phyloP scores from a whole-genome alignment of 371 early-diverging fungal species.

The Phascolomyces articulosus region DNA sequence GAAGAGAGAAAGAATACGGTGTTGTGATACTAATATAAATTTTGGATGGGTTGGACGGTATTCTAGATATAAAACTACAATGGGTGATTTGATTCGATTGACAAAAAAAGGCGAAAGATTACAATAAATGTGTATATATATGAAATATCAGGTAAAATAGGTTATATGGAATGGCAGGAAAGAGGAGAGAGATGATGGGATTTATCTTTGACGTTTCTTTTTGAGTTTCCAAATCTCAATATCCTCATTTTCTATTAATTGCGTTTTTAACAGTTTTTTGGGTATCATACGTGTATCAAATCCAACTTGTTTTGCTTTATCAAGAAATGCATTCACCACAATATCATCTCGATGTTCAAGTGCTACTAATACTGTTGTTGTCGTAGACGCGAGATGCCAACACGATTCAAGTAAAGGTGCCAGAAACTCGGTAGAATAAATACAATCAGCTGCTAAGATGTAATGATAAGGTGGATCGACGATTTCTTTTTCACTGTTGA shows the following conservation, averaged over 20 bases:
- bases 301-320: slow-evolving; percentile 29
- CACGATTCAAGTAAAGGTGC: slow-evolving; percentile 29
- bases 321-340: slow-evolving; percentile 39
- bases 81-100: slow-evolving; percentile 33
- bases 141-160: background rate
- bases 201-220: slow-evolving; percentile 14
- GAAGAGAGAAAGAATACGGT: background rate
- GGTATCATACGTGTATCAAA: slow-evolving; percentile 38
- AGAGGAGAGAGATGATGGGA: background rate
- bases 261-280: slow-evolving; percentile 25
- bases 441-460: slow-evolving; percentile 44
- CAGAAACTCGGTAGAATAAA: slow-evolving; percentile 34
- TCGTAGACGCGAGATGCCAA: slow-evolving; percentile 15
- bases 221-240: slow-evolving; percentile 48
- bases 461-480: slow-evolving; percentile 25
- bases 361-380: slow-evolving; percentile 28
- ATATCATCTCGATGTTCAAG: slow-evolving; percentile 39
- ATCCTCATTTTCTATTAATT: slow-evolving; percentile 32
- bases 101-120: slow-evolving; percentile 32
- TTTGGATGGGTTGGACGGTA: background rate
- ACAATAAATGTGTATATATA: background rate
- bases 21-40: background rate
- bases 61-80: slow-evolving; percentile 29
- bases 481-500: background rate
- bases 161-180: background rate